Conservation (phyloP, 2,329 filamentous ascomycete species). For the Fusarium sp. region DNA sequence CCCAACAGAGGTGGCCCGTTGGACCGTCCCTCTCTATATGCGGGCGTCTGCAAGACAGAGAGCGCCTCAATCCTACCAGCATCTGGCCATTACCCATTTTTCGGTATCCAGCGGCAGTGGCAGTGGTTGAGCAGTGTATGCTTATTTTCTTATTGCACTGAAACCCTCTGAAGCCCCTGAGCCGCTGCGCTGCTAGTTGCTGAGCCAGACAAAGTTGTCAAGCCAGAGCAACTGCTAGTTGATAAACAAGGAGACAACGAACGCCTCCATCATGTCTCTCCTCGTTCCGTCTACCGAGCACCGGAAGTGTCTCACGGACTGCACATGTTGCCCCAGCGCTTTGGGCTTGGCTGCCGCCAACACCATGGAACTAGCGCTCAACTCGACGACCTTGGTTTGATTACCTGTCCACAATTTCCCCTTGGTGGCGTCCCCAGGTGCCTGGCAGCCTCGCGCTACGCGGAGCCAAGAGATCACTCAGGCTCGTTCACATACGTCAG, state of each 20-base stretch:
- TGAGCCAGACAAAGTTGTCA: constrained; percentile 7
- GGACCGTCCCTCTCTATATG: background rate
- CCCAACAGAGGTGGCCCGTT: background rate
- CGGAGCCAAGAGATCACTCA: constrained; percentile 33
- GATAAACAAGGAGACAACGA: background rate
- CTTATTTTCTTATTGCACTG: background rate
- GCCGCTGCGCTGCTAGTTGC: background rate
- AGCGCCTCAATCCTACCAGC: constrained; percentile 1
- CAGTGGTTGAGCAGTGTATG: constrained; percentile 4
- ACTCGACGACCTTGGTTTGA: constrained; percentile 35
- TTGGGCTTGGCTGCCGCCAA: constrained; percentile 6
- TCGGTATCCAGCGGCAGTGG: constrained; percentile 1
- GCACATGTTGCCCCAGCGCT: constrained; percentile 9
- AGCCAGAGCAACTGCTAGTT: background rate
- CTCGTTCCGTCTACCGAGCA: background rate
- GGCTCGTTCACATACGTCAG: constrained; percentile 36
- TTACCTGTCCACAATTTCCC: constrained; percentile 43
- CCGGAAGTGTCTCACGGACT: constrained; percentile 5
- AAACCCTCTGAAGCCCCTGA: background rate
- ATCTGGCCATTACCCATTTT: constrained; percentile 3
- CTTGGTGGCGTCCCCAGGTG: constrained; percentile 37
- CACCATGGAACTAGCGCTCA: constrained; percentile 12
- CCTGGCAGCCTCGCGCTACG: constrained; percentile 38
- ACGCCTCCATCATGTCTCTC: constrained; percentile 5
- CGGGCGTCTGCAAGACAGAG: background rate